phyloP scores from a whole-genome alignment of 2,329 filamentous ascomycete species.

The Aspergillus udagawae region DNA sequence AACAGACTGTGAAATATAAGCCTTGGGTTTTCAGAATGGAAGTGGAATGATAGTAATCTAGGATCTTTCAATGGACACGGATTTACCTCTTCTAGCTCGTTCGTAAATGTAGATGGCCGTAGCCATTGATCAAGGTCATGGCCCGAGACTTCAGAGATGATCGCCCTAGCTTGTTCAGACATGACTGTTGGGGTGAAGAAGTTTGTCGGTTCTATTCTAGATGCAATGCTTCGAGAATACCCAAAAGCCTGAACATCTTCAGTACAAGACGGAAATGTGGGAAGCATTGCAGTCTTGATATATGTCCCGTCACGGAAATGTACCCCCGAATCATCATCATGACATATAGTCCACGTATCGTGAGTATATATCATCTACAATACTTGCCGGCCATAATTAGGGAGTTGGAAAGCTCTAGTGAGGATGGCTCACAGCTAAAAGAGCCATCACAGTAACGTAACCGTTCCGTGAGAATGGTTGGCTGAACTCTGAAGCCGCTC shows the following conservation, averaged over 20 bases:
- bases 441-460: neutral
- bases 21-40: neutral
- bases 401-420: neutral
- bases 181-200: neutral
- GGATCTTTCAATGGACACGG: neutral
- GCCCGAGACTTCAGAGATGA: conserved; percentile 2
- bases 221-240: neutral
- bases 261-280: neutral
- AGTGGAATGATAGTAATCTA: neutral
- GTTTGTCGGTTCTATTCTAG: neutral
- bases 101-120: conserved; percentile 1
- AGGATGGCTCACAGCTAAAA: neutral
- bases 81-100: conserved; percentile 3
- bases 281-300: neutral
- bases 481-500: neutral
- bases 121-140: conserved; percentile 3
- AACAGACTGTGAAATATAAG: conserved; percentile 12
- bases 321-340: neutral
- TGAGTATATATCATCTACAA: neutral
- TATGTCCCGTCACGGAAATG: neutral
- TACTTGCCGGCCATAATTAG: neutral
- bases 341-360: neutral
- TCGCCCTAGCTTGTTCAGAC: neutral
- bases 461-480: neutral
- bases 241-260: neutral